Conservation (phyloP, 2,329 filamentous ascomycete species). For the Cercospora sp. region DNA sequence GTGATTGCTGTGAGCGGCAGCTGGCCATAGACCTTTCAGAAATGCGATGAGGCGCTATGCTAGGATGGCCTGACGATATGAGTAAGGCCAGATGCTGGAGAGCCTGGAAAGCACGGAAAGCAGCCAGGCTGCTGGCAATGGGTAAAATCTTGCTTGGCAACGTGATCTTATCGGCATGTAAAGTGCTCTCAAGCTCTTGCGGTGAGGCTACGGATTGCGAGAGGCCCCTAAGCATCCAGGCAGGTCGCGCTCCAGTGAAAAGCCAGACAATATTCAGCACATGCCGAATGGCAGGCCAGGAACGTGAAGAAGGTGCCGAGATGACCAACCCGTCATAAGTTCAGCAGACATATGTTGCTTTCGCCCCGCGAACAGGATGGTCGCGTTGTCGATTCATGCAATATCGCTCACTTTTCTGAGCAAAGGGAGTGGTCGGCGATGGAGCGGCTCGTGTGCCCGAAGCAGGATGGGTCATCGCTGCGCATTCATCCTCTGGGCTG, state of each 20-base stretch:
- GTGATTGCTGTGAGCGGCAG: not conserved
- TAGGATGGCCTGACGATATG: not conserved
- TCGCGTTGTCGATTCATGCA: not conserved
- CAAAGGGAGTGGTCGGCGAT: not conserved
- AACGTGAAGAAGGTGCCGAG: not conserved
- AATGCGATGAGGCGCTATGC: not conserved
- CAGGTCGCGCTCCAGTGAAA: not conserved
- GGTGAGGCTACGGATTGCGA: not conserved
- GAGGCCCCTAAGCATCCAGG: not conserved
- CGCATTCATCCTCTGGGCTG: conserved; percentile 77
- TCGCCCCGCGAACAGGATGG: not conserved
- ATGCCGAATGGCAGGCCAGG: not conserved
- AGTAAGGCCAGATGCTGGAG: not conserved
- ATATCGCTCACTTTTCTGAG: not conserved
- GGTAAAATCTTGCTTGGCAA: not conserved
- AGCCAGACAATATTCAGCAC: not conserved
- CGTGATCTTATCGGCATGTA: not conserved
- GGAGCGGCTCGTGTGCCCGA: not conserved
- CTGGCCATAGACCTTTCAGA: not conserved
- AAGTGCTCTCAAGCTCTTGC: not conserved
- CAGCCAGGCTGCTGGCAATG: not conserved
- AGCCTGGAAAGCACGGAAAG: not conserved
- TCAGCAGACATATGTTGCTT: not conserved
- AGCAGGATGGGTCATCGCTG: conserved; percentile 24
- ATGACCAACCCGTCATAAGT: not conserved